Conservation (phyloP, 140 eudicot species). For the Ambrosia hybrid region DNA sequence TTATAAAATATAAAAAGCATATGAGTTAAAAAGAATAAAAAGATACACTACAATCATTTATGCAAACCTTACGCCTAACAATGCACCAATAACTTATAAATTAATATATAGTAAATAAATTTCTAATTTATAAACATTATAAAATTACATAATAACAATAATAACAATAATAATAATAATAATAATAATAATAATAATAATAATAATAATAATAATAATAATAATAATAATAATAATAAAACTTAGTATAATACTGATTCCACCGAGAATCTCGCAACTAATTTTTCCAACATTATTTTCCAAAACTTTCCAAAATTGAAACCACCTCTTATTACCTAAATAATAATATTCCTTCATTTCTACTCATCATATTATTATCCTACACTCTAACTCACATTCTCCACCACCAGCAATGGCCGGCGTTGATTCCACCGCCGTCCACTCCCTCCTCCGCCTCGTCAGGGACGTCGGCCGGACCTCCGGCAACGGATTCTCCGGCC, state of each 20-base stretch:
- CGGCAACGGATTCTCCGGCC: slow-evolving; percentile 52
- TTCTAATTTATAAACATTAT: too few relatives aligned
- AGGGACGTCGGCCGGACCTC: slow-evolving; percentile 51
- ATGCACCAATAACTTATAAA: too few relatives aligned
- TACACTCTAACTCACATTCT: not conserved
- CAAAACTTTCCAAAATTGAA: not conserved
- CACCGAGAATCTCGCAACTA: slow-evolving; percentile 35
- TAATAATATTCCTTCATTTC: not conserved
- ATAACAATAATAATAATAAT: too few relatives aligned
- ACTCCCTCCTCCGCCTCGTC: slow-evolving; percentile 53
- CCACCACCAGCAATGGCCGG: slow-evolving; percentile 49
- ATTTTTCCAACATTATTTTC: slow-evolving; percentile 11
- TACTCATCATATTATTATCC: not conserved
- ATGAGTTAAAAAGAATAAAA: too few relatives aligned
- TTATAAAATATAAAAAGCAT: too few relatives aligned
- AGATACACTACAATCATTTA: too few relatives aligned
- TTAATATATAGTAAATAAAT: too few relatives aligned
- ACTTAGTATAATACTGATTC: slow-evolving; percentile 5
- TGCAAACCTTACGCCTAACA: too few relatives aligned
- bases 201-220: too few relatives aligned
- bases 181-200: too few relatives aligned
- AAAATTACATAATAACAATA: too few relatives aligned
- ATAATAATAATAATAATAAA: not conserved
- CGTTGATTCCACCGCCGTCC: slow-evolving; percentile 44
- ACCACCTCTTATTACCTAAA: too few relatives aligned